A percentile compares a stretch with the other conserved stretches of the same genome.
phyloP scores from a whole-genome alignment of 2,329 filamentous ascomycete genomes.

The Geosmithia putterillii region DNA sequence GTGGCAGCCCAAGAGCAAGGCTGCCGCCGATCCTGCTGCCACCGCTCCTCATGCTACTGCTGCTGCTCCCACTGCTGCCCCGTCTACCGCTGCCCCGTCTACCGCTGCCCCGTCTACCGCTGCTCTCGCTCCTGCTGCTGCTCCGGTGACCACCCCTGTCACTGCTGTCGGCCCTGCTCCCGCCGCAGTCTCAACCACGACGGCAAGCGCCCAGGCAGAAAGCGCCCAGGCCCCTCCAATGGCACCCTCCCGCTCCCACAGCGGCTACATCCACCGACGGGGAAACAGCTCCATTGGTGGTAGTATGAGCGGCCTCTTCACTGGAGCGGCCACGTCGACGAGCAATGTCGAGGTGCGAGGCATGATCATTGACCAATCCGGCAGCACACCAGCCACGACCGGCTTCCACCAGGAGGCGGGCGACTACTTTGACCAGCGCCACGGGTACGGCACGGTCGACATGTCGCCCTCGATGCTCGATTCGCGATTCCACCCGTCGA shows the following conservation, averaged over 20 bases:
- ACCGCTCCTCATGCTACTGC: neutral
- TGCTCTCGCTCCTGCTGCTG: too few relatives aligned
- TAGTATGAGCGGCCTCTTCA: slow-evolving; percentile 14
- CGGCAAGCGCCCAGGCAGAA: too few relatives aligned
- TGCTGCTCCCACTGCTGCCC: neutral
- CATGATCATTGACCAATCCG: slow-evolving; percentile 28
- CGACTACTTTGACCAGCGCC: slow-evolving; percentile 10
- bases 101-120: neutral
- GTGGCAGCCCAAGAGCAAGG: neutral
- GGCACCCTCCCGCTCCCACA: slow-evolving; percentile 18
- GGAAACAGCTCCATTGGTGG: slow-evolving; percentile 5
- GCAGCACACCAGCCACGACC: slow-evolving; percentile 13
- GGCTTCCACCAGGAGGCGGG: slow-evolving; percentile 7
- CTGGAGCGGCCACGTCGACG: slow-evolving; percentile 23
- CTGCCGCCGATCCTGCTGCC: neutral
- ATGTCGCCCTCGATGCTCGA: slow-evolving; percentile 15
- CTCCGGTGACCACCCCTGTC: too few relatives aligned
- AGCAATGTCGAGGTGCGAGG: slow-evolving; percentile 28
- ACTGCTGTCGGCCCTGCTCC: neutral
- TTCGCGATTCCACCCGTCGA: slow-evolving; percentile 34
- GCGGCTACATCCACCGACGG: slow-evolving; percentile 11
- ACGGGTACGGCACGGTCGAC: slow-evolving; percentile 8
- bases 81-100: neutral
- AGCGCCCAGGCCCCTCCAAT: slow-evolving; percentile 9
- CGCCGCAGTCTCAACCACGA: too few relatives aligned